Evolutionary conservation across 306 rosid genomes (phyloP), one percentile per base, ranked within the genome.

Genomic region (Bauhinia variegata): DNA sequence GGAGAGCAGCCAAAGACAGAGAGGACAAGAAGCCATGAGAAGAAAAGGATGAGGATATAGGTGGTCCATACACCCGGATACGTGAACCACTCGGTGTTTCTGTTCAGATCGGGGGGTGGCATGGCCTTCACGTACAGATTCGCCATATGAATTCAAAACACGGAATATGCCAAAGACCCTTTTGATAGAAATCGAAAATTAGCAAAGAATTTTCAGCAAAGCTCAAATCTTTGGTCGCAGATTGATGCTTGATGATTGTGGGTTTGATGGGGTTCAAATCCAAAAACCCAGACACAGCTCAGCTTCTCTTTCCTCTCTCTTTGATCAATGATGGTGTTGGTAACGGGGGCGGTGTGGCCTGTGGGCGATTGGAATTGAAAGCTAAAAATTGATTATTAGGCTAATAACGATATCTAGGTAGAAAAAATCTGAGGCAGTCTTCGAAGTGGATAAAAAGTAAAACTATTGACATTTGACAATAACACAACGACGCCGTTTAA

Each of bases 21-120:
- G 56, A 95, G 91, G 32, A 91, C 97, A 15, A 95, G 80, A 50
- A 95, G 82, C 99, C 99, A 95, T 11, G 87, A 44, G 76, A 95
- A 85, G 87, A 95, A 91, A 31, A 95, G 84, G 74, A 95, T 95
- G 61, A 95, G 97, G 72, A 95, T 95, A 75, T 95, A 95, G 14
- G 96, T 90, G 33, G 99, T 95, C 99, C 99, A 95, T 5, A 95
- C 99, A 5, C 99, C 99, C 8, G 99, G 99, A 76, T 95, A 95
- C 65, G 83, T 87, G 80, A 95, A 95, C 99, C 99, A 95, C 80
- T 95, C 99, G 8, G 99, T 95, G 91, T 95, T 95, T 78, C 89
- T 71, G 77, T 95, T 95, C 96, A 86, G 92, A 95, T 95, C 99
- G 82, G 89, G 81, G 18, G 99, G 92, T 36, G 88, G 97, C 70